phyloP scores from a whole-genome alignment of 2,329 filamentous ascomycete genomes.

The Colletotrichum liaoningense region DNA sequence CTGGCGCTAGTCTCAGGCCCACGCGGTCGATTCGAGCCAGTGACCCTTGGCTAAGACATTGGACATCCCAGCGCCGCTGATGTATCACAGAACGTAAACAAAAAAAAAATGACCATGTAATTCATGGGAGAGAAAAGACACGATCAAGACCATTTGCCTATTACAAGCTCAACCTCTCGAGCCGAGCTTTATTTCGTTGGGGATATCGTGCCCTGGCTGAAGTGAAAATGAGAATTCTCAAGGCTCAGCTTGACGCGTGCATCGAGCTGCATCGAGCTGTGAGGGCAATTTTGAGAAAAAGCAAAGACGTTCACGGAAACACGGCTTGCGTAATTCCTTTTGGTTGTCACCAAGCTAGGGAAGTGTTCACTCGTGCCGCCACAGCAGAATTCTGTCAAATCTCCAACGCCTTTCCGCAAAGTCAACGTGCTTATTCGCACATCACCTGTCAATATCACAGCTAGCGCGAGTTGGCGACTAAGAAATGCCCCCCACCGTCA shows the following conservation, averaged over 20 bases:
- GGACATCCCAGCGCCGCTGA: not conserved
- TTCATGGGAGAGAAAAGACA: not conserved
- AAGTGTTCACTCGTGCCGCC: not conserved
- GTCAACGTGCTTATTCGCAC: not conserved
- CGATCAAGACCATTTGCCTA: not conserved
- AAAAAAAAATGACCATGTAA: not conserved
- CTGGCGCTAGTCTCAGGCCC: not conserved
- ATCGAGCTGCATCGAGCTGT: not conserved
- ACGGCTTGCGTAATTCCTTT: not conserved
- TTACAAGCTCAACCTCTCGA: too few relatives aligned
- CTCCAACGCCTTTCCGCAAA: not conserved
- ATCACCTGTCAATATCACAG: not conserved
- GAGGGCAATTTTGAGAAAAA: not conserved
- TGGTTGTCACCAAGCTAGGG: not conserved
- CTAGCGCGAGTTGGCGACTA: not conserved
- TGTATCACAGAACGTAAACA: not conserved
- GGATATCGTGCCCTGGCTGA: too few relatives aligned
- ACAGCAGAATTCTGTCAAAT: not conserved
- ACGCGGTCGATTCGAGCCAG: not conserved
- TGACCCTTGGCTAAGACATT: not conserved
- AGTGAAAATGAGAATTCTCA: too few relatives aligned
- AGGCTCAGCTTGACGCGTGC: too few relatives aligned
- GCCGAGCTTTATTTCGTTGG: too few relatives aligned
- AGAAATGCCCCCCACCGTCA: not conserved
- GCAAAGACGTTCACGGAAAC: not conserved